These are phyloP conservation scores for Leucosporidium scottii DNA, from an alignment of 768 basidiomycete genomes.

Conservation along the genomic window DNA sequence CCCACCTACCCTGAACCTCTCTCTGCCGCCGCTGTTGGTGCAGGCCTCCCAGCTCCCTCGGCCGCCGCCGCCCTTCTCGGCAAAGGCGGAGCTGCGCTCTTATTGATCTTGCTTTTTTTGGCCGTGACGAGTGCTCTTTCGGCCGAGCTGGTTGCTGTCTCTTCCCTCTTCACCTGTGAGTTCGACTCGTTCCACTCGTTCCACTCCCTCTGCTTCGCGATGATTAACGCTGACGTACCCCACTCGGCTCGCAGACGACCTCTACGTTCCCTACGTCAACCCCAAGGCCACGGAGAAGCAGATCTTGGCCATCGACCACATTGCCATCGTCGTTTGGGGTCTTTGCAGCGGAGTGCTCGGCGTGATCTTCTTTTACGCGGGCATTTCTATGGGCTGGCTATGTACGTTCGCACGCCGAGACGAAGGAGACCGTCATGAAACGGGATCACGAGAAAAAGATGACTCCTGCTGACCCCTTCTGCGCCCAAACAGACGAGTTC, in stretches of 20 bases:
- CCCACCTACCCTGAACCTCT: background rate
- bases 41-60: conserved; percentile 1
- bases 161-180: conserved; percentile 61
- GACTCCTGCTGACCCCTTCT: no score
- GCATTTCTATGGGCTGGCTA: conserved; percentile 31
- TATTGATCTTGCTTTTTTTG: conserved; percentile 44
- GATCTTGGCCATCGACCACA: conserved; percentile 32
- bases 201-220: no score
- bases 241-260: conserved; percentile 8
- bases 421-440: no score
- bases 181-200: background rate
- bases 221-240: no score
- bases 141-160: conserved; percentile 87
- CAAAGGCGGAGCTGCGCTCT: conserved; percentile 70
- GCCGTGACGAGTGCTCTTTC: conserved; percentile 56
- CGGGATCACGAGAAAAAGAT: no score
- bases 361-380: conserved; percentile 54
- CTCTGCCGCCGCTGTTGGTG: background rate
- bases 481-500: background rate
- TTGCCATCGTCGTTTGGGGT: conserved; percentile 35
- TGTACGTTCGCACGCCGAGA: background rate
- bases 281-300: conserved; percentile 59
- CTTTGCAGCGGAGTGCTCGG: conserved; percentile 71
- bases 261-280: conserved; percentile 57
- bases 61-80: conserved; percentile 43